phyloP scores from a whole-genome alignment of 2,329 filamentous ascomycete species.

The Colletotrichum eremochloae region DNA sequence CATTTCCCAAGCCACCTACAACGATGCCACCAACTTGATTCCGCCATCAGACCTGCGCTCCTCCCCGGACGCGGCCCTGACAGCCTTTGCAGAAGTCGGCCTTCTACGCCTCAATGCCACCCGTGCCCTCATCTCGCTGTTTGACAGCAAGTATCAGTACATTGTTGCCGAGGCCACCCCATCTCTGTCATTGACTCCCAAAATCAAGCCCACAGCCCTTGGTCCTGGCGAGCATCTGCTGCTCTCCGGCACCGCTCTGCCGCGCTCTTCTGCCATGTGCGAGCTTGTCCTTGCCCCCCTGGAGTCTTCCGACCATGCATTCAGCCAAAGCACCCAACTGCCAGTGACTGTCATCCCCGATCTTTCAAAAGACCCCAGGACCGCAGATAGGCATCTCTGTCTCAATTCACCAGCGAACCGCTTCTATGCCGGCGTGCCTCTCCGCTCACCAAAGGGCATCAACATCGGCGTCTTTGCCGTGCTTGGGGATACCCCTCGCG shows the following conservation, averaged over 20 bases:
- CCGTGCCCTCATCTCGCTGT: constrained; percentile 65
- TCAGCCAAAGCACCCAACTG: constrained; percentile 40
- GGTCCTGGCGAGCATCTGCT: constrained; percentile 37
- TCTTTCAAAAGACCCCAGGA: constrained; percentile 50
- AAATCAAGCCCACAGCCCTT: constrained; percentile 42
- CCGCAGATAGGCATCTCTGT: constrained; percentile 47
- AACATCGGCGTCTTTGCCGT: constrained; percentile 59
- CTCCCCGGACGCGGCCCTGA: constrained; percentile 56
- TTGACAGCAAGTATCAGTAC: constrained; percentile 62
- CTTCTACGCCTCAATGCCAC: constrained; percentile 54
- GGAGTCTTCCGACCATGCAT: not conserved
- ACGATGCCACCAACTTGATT: constrained; percentile 43
- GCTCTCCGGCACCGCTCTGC: constrained; percentile 49
- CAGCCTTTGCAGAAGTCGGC: constrained; percentile 64
- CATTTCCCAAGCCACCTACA: constrained; percentile 33
- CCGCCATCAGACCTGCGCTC: constrained; percentile 46
- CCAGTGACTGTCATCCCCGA: constrained; percentile 53
- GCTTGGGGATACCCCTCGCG: constrained; percentile 48
- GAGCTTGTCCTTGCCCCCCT: constrained; percentile 45
- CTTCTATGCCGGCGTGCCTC: constrained; percentile 59
- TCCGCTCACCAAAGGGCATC: constrained; percentile 55
- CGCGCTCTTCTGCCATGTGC: constrained; percentile 48
- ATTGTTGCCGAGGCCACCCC: constrained; percentile 65
- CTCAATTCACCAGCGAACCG: constrained; percentile 44
- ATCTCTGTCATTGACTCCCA: constrained; percentile 52